phyloP scores from a whole-genome alignment of 78 protist genomes.

The Diacronema lutheri region DNA sequence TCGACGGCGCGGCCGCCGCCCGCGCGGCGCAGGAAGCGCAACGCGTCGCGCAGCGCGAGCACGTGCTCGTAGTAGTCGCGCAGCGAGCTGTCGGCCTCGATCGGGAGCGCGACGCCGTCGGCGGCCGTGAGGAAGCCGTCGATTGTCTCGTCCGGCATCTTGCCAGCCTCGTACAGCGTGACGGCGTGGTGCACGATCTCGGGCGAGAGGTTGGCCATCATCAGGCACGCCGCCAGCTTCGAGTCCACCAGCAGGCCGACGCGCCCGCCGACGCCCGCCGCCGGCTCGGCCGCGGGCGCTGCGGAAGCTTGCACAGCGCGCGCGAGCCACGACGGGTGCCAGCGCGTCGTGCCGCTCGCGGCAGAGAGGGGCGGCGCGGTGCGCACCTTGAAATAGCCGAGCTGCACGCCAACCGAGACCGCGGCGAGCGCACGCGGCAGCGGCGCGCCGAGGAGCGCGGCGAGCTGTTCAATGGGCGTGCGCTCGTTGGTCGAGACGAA shows the following conservation, averaged over 20 bases:
- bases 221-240: constrained; percentile 84
- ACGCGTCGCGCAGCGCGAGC: constrained; percentile 63
- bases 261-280: not conserved
- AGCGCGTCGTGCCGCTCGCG: too few species aligned
- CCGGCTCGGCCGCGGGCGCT: too few species aligned
- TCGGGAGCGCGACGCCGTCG: constrained; percentile 60
- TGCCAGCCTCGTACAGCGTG: constrained; percentile 92
- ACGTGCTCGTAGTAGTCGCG: constrained; percentile 74
- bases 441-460: not conserved
- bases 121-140: constrained; percentile 50
- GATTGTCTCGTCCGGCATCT: constrained; percentile 77
- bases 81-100: constrained; percentile 82
- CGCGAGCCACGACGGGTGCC: not conserved
- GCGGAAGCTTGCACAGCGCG: not conserved
- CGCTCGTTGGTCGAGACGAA: constrained; percentile 89
- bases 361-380: too few species aligned
- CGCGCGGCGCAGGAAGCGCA: constrained; percentile 49
- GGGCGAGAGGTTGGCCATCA: constrained; percentile 88
- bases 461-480: too few species aligned
- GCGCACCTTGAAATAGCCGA: too few species aligned
- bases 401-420: too few species aligned
- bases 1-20: not conserved
- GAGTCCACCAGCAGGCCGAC: constrained; percentile 82
- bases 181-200: constrained; percentile 89
- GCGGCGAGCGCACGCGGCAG: not conserved